These are phyloP conservation scores for Boletellus emodensis DNA, from an alignment of 768 basidiomycete genomes.

Conservation along the genomic window DNA sequence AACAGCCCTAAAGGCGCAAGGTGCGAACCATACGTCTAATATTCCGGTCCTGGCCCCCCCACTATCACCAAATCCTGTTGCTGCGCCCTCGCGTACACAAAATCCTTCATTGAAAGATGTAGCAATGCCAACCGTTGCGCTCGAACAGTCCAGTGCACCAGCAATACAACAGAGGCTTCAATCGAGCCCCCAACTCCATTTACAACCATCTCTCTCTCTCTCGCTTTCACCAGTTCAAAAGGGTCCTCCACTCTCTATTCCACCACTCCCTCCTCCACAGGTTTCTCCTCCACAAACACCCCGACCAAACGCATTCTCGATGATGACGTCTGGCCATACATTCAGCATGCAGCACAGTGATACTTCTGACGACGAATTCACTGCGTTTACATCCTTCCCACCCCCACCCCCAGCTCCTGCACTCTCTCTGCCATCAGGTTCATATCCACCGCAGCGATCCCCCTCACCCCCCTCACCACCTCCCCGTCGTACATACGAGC, in stretches of 20 bases:
- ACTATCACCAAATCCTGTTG: conserved; percentile 31
- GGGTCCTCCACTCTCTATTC: conserved; percentile 20
- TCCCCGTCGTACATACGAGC: conserved; percentile 24
- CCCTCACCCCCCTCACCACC: conserved; percentile 29
- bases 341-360: conserved; percentile 1
- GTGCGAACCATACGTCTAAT: conserved; percentile 1
- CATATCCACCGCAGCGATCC: conserved; percentile 12
- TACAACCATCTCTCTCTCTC: conserved; percentile 7
- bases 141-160: conserved; percentile 2
- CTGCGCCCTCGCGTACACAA: conserved; percentile 13
- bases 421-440: conserved; percentile 1
- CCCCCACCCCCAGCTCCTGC: conserved; percentile 15
- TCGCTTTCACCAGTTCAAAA: conserved; percentile 24
- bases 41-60: conserved; percentile 19
- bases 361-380: conserved; percentile 44
- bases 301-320: conserved; percentile 14
- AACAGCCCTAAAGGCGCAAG: not conserved
- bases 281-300: conserved; percentile 32
- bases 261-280: conserved; percentile 30
- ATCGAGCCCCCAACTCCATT: conserved; percentile 15
- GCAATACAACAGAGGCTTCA: conserved; percentile 15
- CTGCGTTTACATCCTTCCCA: conserved; percentile 42
- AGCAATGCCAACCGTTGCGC: not conserved
- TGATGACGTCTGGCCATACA: conserved; percentile 7
- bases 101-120: conserved; percentile 7